Evolutionary conservation across 768 basidiomycete species (phyloP).

Genomic region (Rhodocollybia butyracea): DNA sequence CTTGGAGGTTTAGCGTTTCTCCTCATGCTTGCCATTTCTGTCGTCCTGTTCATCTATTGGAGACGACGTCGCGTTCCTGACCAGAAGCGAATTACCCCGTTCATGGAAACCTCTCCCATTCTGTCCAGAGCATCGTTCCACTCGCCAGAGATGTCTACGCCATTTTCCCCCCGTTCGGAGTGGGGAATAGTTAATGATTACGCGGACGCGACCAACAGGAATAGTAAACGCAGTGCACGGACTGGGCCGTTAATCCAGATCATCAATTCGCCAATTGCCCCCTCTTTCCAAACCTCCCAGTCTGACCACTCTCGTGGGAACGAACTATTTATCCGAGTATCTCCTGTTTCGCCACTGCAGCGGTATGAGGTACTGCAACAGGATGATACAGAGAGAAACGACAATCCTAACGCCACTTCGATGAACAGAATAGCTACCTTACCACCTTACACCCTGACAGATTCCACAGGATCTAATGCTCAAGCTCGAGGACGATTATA

Average conservation of each 20-base stretch:
- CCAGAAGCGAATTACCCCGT: background rate
- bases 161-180: background rate
- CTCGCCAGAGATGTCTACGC: background rate
- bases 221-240: background rate
- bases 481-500: background rate
- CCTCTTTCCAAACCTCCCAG: no score
- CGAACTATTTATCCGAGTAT: background rate
- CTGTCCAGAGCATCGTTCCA: background rate
- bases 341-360: background rate
- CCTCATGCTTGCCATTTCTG: background rate
- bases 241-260: background rate
- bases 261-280: background rate
- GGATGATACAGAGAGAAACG: background rate
- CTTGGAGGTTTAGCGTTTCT: slow-evolving; percentile 4
- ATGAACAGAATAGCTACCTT: background rate
- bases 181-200: background rate
- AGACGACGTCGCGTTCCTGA: background rate
- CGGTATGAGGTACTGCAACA: background rate
- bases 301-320: no score
- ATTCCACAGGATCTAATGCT: background rate
- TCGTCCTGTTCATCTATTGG: background rate
- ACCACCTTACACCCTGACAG: background rate
- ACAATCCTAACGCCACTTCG: no score
- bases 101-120: background rate
- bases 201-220: background rate